Percentiles rank a stretch among this genome's conserved stretches.
These are phyloP conservation scores for Cornus suecica DNA, from an alignment of 148 eudicot genomes.

Conservation along the genomic window DNA sequence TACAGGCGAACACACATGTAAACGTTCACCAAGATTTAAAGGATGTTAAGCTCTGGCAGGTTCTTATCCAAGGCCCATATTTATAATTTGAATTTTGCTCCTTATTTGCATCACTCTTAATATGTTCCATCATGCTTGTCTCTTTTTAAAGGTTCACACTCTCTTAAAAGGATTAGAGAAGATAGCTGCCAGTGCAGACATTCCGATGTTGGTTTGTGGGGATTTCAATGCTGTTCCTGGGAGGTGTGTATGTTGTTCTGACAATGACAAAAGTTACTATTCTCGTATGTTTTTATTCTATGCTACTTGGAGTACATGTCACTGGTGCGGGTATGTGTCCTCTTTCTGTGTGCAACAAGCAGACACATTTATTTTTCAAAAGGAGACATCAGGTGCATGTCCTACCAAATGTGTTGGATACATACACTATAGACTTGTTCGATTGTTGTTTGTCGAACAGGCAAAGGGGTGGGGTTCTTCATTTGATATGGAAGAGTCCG, in stretches of 20 bases:
- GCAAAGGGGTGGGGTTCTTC: too few species aligned
- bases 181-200: conserved; percentile 95
- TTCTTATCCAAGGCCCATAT: conserved; percentile 18
- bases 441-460: too few species aligned
- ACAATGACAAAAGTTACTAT: background rate
- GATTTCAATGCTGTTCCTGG: conserved; percentile 95
- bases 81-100: background rate
- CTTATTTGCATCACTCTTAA: background rate
- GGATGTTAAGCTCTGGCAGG: conserved; percentile 99
- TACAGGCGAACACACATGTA: conserved; percentile 95
- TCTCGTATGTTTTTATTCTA: background rate
- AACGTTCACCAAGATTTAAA: conserved; percentile 86
- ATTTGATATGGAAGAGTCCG: background rate
- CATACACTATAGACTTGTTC: too few species aligned
- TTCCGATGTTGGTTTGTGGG: conserved; percentile 96
- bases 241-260: conserved; percentile 49
- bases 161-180: conserved; percentile 94
- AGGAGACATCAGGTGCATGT: too few species aligned
- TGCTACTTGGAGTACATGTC: too few species aligned
- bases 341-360: too few species aligned
- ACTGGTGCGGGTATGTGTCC: too few species aligned
- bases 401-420: too few species aligned
- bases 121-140: background rate
- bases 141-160: conserved; percentile 72
- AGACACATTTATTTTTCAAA: too few species aligned